Base-by-base conservation (phyloP, 148 eudicot genomes). In the Arbutus unedo region DNA sequence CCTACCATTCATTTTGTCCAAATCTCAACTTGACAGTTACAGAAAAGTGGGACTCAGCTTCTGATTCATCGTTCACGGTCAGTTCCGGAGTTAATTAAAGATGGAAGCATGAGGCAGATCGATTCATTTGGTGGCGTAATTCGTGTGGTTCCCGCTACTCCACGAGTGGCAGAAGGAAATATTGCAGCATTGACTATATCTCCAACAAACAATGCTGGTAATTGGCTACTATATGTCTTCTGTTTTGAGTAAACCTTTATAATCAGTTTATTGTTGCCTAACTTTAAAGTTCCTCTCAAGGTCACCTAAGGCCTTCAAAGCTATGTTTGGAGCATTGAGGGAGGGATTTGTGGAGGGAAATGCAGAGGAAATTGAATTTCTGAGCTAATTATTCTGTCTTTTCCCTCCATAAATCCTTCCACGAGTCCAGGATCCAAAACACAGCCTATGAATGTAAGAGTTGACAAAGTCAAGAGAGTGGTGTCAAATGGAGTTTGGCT, bases 31-130 rank as follows among this genome's bases (percentile, higher is more conserved):
- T 82, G 74, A 59, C 73, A 87, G 89, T 84, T 82, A 83, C 49
- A 59, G 79, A 71, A 76, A 86, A 87, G 86, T 82, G 90, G 82
- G 70, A 73, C 78, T 50, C 89, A 80, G 71, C 74, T 83, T 70
- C 82, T 85, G 51, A 91, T 94, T 15, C 93, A 88, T 77, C 96
- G 99, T 45, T 92, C 98, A 74, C 92, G 64, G 60, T 97, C 99
- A 77, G 97, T 97, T 56, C 99, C 99, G 13, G 86, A 49, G 74
- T 86, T 97, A 41, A 86, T 85, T 79, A 90, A 94, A 91, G 93
- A 93, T 79, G 95, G 91, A 80, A 90, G 92, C 70, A 41, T 82
- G 72, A 88, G 80, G 60, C 89, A 84, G 81, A 76, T 68, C 53
- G 92, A 91, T 84, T 74, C 88, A 51, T 76, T 81, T 68, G 88